Percentiles rank a stretch among this genome's conserved stretches.
phyloP scores from a whole-genome alignment of 495 filamentous ascomycete species.

The Lasiosphaeria miniovina region DNA sequence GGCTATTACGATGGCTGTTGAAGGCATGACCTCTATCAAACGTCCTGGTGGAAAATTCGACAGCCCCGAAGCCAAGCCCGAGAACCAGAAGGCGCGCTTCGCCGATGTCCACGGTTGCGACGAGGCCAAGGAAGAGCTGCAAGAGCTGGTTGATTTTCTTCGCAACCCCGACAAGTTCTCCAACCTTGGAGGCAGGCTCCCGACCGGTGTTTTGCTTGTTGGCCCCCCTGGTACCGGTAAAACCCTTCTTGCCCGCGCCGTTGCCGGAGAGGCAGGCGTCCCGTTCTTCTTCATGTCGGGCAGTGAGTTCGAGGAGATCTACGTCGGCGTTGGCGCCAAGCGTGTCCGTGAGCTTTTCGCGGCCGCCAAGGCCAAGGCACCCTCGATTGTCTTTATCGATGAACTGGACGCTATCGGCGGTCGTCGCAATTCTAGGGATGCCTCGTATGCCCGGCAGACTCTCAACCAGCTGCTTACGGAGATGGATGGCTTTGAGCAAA shows the following conservation, averaged over 20 bases:
- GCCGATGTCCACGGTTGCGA: constrained; percentile 95
- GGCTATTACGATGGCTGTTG: constrained; percentile 72
- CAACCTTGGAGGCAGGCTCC: constrained; percentile 88
- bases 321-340: constrained; percentile 96
- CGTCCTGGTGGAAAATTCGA: constrained; percentile 65
- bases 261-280: constrained; percentile 94
- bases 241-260: constrained; percentile 92
- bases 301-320: constrained; percentile 96
- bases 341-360: constrained; percentile 94
- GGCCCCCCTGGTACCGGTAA: constrained; percentile 97
- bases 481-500: constrained; percentile 93
- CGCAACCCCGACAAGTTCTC: constrained; percentile 89
- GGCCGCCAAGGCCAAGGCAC: constrained; percentile 81
- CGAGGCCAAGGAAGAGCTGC: constrained; percentile 95
- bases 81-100: constrained; percentile 88
- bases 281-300: constrained; percentile 99
- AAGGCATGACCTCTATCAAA: constrained; percentile 71
- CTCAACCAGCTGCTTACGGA: constrained; percentile 98
- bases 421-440: constrained; percentile 88
- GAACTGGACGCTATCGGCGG: constrained; percentile 95
- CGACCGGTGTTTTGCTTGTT: constrained; percentile 93
- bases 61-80: constrained; percentile 79
- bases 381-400: constrained; percentile 97
- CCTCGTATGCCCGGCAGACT: constrained; percentile 95
- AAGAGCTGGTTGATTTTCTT: constrained; percentile 94